Evolutionary conservation across 2,329 filamentous ascomycete species (phyloP).

Genomic region (Botrytis hyacinthi): DNA sequence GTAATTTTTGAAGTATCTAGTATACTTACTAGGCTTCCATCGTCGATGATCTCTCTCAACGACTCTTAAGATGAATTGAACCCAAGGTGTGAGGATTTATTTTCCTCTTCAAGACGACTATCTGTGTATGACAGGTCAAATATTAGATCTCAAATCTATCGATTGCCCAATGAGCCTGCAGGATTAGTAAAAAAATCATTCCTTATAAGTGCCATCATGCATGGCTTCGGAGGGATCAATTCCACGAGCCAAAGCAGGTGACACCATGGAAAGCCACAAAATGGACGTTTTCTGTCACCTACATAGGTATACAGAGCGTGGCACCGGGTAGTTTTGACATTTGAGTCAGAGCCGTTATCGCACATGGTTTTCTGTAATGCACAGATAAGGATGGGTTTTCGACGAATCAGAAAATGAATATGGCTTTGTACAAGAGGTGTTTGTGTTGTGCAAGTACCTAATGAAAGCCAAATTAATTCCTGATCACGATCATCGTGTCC

Average conservation of each 20-base stretch:
- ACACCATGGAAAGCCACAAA: not conserved
- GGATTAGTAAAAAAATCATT: not conserved
- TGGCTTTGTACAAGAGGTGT: not conserved
- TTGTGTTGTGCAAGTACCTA: not conserved
- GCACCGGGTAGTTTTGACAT: not conserved
- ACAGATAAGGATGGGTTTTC: not conserved
- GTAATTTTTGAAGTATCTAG: not conserved
- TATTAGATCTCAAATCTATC: not conserved
- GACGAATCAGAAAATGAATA: slow-evolving; percentile 3
- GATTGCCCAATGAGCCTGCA: not conserved
- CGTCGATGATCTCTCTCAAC: not conserved
- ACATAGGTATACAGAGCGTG: not conserved
- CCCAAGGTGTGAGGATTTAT: not conserved
- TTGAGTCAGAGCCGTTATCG: slow-evolving; percentile 2
- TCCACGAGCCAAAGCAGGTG: not conserved
- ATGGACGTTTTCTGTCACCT: not conserved
- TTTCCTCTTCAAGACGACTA: not conserved
- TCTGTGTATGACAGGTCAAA: not conserved
- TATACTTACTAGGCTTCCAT: not conserved
- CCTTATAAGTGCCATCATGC: not conserved
- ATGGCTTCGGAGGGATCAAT: not conserved
- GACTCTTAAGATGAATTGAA: not conserved
- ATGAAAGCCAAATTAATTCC: not conserved
- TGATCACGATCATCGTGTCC: slow-evolving; percentile 1
- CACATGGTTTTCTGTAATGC: not conserved